Evolutionary conservation across 1,284 basidiomycete genomes (phyloP).

Genomic region (Mrakiaceae sp.): DNA sequence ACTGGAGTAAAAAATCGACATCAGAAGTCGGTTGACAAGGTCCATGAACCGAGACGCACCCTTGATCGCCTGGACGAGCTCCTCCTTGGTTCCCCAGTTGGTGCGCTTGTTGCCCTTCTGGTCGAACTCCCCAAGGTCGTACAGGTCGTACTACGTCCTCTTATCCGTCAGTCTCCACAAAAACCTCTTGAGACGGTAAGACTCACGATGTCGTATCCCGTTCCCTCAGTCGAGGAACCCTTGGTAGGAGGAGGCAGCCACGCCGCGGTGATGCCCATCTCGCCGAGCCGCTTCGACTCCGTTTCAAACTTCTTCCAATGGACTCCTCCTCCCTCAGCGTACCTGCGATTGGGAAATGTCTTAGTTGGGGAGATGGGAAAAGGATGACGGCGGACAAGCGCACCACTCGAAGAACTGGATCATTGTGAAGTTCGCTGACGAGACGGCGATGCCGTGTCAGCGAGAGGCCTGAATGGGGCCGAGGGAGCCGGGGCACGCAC

Average conservation of each 20-base stretch:
- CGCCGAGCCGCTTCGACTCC: slow-evolving; percentile 56
- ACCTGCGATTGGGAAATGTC: not conserved
- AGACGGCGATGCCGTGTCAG: not conserved
- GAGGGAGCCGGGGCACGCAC: not conserved
- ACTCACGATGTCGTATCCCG: slow-evolving; percentile 31
- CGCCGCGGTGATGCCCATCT: slow-evolving; percentile 66
- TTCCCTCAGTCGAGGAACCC: slow-evolving; percentile 27
- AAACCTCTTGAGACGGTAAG: not conserved
- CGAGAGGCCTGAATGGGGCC: no score
- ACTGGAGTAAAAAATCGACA: not conserved
- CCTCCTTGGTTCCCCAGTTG: slow-evolving; percentile 82
- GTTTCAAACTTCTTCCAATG: slow-evolving; percentile 71
- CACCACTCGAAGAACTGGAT: slow-evolving; percentile 73
- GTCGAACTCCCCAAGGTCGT: slow-evolving; percentile 56
- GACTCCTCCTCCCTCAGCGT: slow-evolving; percentile 42
- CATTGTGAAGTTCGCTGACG: slow-evolving; percentile 31
- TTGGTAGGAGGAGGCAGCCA: slow-evolving; percentile 42
- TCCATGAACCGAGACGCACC: slow-evolving; percentile 16
- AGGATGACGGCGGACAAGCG: not conserved
- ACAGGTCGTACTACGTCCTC: slow-evolving; percentile 20
- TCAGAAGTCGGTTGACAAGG: slow-evolving; percentile 28
- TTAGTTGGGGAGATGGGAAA: not conserved
- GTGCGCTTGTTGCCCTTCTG: slow-evolving; percentile 69
- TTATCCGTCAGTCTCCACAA: not conserved
- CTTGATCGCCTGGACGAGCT: slow-evolving; percentile 57